These are phyloP conservation scores for Pseudogymnoascus sp. DNA, from an alignment of 2,329 filamentous ascomycete species.

Conservation along the genomic window DNA sequence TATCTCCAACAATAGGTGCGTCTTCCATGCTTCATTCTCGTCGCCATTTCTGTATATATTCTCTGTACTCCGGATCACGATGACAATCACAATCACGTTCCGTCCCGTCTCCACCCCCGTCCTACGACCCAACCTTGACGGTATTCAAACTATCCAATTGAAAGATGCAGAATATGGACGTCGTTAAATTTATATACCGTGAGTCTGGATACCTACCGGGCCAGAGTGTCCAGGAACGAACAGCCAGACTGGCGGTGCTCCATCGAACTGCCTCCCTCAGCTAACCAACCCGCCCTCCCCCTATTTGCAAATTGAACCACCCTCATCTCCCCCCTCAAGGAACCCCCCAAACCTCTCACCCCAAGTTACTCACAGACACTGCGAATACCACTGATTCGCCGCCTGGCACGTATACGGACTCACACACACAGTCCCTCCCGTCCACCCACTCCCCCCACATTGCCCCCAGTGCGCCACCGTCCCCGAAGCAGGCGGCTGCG, in stretches of 20 bases:
- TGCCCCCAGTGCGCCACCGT: conserved; percentile 25
- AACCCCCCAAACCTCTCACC: background rate
- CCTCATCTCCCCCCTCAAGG: background rate
- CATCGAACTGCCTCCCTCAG: background rate
- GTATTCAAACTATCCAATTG: background rate
- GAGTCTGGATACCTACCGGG: background rate
- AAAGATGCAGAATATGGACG: background rate
- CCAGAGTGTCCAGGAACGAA: background rate
- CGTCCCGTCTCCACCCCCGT: background rate
- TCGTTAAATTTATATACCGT: background rate
- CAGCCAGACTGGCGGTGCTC: background rate
- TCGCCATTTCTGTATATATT: background rate
- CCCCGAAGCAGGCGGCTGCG: conserved; percentile 9
- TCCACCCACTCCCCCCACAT: conserved; percentile 29
- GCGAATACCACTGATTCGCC: conserved; percentile 30
- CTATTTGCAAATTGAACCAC: background rate
- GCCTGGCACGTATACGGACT: conserved; percentile 27
- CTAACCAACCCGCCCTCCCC: background rate
- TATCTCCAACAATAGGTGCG: background rate
- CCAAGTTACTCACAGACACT: conserved; percentile 27
- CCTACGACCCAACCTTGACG: background rate
- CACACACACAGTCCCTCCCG: conserved; percentile 27
- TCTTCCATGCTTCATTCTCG: background rate
- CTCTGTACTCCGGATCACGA: background rate
- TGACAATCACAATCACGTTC: background rate